These are phyloP conservation scores for Elaeagnus macrophylla DNA, from an alignment of 306 rosid genomes.

Conservation along the genomic window DNA sequence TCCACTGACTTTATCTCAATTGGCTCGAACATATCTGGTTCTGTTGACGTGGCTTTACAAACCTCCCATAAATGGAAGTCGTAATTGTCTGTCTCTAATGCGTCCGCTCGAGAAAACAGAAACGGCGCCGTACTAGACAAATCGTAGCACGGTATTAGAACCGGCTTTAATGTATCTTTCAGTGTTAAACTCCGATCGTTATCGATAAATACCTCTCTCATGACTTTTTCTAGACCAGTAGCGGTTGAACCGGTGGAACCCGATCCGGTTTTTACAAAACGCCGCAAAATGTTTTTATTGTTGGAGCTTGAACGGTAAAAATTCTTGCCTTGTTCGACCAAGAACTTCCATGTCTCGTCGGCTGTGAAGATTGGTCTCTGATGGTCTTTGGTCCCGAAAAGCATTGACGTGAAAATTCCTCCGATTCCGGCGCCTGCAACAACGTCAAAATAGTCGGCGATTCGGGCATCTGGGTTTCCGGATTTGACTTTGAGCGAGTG, in stretches of 20 bases:
- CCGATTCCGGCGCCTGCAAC: constrained; percentile 87
- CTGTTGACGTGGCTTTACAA: constrained; percentile 88
- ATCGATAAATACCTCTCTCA: constrained; percentile 64
- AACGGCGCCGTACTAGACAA: constrained; percentile 90
- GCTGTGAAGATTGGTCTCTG: constrained; percentile 59
- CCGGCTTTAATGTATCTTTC: constrained; percentile 87
- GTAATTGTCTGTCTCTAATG: constrained; percentile 79
- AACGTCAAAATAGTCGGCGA: constrained; percentile 93
- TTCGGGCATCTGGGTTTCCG: constrained; percentile 69
- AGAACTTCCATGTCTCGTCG: constrained; percentile 68
- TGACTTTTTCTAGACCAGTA: constrained; percentile 46
- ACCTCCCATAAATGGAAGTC: constrained; percentile 94
- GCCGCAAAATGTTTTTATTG: constrained; percentile 10
- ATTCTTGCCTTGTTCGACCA: constrained; percentile 57
- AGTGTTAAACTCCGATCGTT: constrained; percentile 51
- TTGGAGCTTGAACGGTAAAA: constrained; percentile 38
- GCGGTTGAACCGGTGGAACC: constrained; percentile 31
- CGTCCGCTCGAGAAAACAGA: constrained; percentile 93
- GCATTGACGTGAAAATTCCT: constrained; percentile 84
- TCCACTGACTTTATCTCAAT: constrained; percentile 68
- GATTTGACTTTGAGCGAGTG: constrained; percentile 68
- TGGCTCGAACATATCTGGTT: constrained; percentile 74
- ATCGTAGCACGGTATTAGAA: constrained; percentile 85
- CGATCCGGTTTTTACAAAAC: too few species aligned
- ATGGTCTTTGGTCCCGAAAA: constrained; percentile 65